Conservation (phyloP, 148 eudicot genomes). For the Oxyria digyna region DNA sequence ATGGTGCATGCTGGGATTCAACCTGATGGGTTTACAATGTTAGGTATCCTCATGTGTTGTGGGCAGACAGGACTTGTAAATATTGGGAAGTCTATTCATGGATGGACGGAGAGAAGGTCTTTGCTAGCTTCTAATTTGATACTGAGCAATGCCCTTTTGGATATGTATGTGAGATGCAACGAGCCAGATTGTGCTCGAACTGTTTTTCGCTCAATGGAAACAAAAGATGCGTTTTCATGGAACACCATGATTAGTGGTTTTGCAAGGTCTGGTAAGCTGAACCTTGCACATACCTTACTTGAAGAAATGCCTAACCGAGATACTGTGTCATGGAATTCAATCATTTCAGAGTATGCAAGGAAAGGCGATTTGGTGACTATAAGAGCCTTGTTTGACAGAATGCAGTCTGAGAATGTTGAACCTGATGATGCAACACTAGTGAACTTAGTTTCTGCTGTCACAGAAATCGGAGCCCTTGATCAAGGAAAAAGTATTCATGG, state of each 20-base stretch:
- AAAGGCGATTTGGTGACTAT: constrained; percentile 10
- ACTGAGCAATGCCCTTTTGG: constrained; percentile 17
- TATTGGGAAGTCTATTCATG: constrained; percentile 16
- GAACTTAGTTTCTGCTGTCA: constrained; percentile 10
- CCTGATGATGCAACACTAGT: constrained; percentile 13
- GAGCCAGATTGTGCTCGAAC: constrained; percentile 8
- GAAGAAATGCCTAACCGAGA: constrained; percentile 13
- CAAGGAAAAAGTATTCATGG: constrained; percentile 15
- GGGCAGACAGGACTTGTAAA: constrained; percentile 4
- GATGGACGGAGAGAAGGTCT: constrained; percentile 13
- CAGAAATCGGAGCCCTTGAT: constrained; percentile 10
- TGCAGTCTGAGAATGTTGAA: constrained; percentile 10
- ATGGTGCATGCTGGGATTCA: constrained; percentile 12
- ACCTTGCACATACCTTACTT: constrained; percentile 11
- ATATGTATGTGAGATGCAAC: constrained; percentile 18
- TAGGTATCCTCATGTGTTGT: constrained; percentile 15
- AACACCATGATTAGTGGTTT: constrained; percentile 15
- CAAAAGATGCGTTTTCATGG: constrained; percentile 15
- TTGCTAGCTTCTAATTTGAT: constrained; percentile 10
- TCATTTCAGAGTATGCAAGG: constrained; percentile 14
- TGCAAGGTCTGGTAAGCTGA: constrained; percentile 13
- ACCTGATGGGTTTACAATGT: constrained; percentile 17
- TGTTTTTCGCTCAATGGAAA: constrained; percentile 1
- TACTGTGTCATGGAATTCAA: constrained; percentile 15
- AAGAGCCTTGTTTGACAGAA: constrained; percentile 8